phyloP scores from a whole-genome alignment of 768 basidiomycete species.

The Cystofilobasidium capitatum region DNA sequence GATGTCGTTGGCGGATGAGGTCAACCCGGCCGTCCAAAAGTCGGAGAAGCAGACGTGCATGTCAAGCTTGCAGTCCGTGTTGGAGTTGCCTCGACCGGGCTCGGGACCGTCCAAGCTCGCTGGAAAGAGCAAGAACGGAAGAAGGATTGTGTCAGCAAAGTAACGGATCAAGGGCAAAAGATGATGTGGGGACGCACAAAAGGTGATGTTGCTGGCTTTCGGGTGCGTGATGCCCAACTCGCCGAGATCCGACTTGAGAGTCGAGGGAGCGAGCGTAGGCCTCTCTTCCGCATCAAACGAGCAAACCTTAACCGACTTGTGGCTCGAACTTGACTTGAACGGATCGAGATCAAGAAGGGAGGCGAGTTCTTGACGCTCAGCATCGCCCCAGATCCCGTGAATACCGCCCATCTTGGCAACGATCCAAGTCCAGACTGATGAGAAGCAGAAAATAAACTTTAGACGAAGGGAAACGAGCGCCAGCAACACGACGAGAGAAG shows the following conservation, averaged over 20 bases:
- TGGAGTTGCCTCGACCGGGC: not conserved
- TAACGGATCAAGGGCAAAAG: too few relatives aligned
- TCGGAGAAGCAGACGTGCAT: constrained; percentile 37
- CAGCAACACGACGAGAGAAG: not conserved
- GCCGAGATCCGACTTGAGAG: constrained; percentile 30
- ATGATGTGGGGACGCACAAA: constrained; percentile 29
- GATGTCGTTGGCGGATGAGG: constrained; percentile 33
- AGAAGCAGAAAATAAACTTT: not conserved
- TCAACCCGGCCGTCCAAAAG: constrained; percentile 31
- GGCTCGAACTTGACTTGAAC: constrained; percentile 28
- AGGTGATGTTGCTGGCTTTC: constrained; percentile 35
- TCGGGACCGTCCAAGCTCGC: constrained; percentile 22
- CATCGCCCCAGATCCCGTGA: not conserved
- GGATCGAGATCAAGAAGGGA: constrained; percentile 28
- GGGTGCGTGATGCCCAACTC: constrained; percentile 36
- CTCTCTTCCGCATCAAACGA: constrained; percentile 33
- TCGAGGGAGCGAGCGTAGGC: constrained; percentile 33
- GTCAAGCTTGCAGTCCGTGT: constrained; percentile 30
- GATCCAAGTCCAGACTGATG: constrained; percentile 36
- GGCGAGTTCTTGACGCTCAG: not conserved
- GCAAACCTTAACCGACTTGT: constrained; percentile 32
- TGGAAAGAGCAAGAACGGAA: not conserved
- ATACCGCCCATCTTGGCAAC: constrained; percentile 33
- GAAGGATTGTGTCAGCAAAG: not conserved
- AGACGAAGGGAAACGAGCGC: too few relatives aligned